phyloP scores from a whole-genome alignment of 1,284 basidiomycete species.

The Papiliotrema laurentii region DNA sequence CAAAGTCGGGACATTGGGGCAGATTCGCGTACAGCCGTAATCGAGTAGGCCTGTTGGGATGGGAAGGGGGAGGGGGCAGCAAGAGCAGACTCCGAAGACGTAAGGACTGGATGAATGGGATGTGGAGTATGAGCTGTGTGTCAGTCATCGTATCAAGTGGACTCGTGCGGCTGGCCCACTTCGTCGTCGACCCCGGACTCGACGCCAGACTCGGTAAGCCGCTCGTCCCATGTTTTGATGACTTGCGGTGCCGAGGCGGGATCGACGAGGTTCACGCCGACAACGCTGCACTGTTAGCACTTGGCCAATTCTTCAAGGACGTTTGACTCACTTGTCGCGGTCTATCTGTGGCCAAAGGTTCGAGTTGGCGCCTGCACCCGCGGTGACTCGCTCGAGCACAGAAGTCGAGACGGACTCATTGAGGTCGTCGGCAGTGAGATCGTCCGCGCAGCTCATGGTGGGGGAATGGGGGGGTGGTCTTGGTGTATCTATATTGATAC shows the following conservation, averaged over 20 bases:
- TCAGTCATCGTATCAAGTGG: background rate
- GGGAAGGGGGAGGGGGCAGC: conserved; percentile 38
- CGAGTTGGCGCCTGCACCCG: conserved; percentile 43
- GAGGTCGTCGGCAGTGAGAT: conserved; percentile 45
- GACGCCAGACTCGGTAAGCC: conserved; percentile 37
- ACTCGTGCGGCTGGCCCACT: conserved; percentile 18
- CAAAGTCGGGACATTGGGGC: conserved; percentile 41
- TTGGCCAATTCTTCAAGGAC: background rate
- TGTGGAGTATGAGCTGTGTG: conserved; percentile 44
- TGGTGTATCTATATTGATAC: no score
- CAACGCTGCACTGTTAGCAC: conserved; percentile 26
- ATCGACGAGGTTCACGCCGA: conserved; percentile 42
- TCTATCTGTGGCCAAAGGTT: conserved; percentile 47
- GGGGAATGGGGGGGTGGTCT: no score
- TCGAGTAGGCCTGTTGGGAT: conserved; percentile 39
- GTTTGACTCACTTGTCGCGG: conserved; percentile 41
- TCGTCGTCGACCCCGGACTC: conserved; percentile 49
- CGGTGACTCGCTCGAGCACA: conserved; percentile 45
- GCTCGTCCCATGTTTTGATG: conserved; percentile 50
- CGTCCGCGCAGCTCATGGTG: conserved; percentile 48
- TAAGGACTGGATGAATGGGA: conserved; percentile 45
- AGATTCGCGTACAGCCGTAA: conserved; percentile 43
- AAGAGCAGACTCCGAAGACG: conserved; percentile 43
- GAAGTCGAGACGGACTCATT: conserved; percentile 29
- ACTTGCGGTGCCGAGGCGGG: conserved; percentile 35